These are phyloP conservation scores for Metarhizium album DNA, from an alignment of 2,329 filamentous ascomycete genomes.

Conservation along the genomic window DNA sequence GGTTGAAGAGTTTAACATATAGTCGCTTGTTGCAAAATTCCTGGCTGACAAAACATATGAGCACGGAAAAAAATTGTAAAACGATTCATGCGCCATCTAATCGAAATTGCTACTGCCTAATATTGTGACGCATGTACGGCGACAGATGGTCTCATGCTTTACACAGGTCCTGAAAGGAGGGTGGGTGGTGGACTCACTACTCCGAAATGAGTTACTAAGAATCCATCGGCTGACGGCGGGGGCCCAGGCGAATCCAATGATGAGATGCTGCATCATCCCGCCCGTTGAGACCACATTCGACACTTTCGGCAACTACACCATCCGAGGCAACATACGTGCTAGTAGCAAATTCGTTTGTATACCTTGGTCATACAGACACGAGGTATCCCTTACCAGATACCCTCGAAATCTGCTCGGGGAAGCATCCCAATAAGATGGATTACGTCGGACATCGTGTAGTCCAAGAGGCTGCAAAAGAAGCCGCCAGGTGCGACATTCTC, in stretches of 20 bases:
- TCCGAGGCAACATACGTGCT: neutral
- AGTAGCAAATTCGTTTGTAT: neutral
- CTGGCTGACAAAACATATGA: neutral
- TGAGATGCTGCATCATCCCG: no score
- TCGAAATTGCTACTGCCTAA: neutral
- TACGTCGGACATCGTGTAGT: conserved; percentile 46
- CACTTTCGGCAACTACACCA: neutral
- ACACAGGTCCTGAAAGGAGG: no score
- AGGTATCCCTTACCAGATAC: no score
- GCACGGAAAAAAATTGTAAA: conserved; percentile 6
- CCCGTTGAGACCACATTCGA: no score
- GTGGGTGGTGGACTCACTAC: no score
- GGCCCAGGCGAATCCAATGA: no score
- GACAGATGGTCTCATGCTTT: no score
- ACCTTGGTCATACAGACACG: neutral
- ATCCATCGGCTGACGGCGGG: no score
- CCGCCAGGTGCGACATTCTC: conserved; percentile 21
- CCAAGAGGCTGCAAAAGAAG: conserved; percentile 38
- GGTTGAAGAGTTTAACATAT: conserved; percentile 28
- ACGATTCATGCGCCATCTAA: conserved; percentile 14
- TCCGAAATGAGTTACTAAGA: no score
- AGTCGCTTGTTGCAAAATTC: neutral
- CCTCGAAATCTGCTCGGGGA: neutral
- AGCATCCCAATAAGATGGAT: conserved; percentile 31
- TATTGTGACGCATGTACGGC: no score